phyloP scores from a whole-genome alignment of 805 yeast genomes.

The Metschnikowia continentalis region DNA sequence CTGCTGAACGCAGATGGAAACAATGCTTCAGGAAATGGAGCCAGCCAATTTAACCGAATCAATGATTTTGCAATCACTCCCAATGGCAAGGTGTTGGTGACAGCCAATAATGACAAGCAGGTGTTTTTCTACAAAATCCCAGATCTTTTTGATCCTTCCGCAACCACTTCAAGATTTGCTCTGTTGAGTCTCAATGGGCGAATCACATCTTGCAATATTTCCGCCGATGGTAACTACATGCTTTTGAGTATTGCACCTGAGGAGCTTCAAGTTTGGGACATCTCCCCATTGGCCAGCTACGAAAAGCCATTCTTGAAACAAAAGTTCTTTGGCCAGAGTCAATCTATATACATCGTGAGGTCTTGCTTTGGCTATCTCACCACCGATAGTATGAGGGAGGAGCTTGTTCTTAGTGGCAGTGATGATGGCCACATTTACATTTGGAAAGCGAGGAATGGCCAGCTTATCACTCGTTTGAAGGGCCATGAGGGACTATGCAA shows the following conservation, averaged over 20 bases:
- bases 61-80: conserved; percentile 66
- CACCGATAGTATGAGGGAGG: conserved; percentile 42
- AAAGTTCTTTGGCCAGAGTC: conserved; percentile 69
- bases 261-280: conserved; percentile 80
- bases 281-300: conserved; percentile 27
- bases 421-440: conserved; percentile 76
- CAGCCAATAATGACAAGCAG: conserved; percentile 60
- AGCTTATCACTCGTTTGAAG: conserved; percentile 53
- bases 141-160: conserved; percentile 26
- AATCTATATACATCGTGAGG: conserved; percentile 64
- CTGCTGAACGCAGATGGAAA: not conserved
- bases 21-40: conserved; percentile 3
- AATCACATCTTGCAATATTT: conserved; percentile 61
- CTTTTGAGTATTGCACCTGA: conserved; percentile 68
- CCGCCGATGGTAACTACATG: conserved; percentile 49
- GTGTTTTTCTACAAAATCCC: conserved; percentile 58
- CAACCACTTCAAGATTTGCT: conserved; percentile 36
- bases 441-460: conserved; percentile 74
- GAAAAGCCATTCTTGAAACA: conserved; percentile 51
- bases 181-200: conserved; percentile 51
- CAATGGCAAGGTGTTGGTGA: conserved; percentile 57
- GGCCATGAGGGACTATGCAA: conserved; percentile 70
- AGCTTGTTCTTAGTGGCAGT: conserved; percentile 72
- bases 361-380: conserved; percentile 69
- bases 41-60: conserved; percentile 42